Base-by-base conservation (phyloP, 2,329 filamentous ascomycete species). In the Annulohypoxylon truncatum region DNA sequence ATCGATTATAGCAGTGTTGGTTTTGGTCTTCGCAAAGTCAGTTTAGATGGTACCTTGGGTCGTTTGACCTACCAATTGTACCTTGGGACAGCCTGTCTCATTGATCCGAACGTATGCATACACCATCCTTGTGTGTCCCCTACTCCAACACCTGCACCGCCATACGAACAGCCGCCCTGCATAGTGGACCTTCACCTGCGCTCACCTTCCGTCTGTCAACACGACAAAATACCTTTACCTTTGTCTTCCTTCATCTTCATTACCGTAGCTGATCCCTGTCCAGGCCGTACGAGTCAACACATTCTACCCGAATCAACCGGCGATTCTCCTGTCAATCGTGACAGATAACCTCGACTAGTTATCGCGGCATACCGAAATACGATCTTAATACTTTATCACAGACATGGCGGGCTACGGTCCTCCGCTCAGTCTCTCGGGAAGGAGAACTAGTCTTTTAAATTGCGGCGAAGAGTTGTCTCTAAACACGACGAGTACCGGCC, bases 351-450 rank as follows among this genome's bases (percentile, higher is more conserved):
- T 24, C 29, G n/a, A 35, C 22, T 15, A 46, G 35, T 28, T n/a
- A 28, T 60, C 48, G 33, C 56, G 35, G n/a, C 54, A 51, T 29
- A 22, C 18, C 35, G 24, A 65, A 50, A 63, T 63, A 72, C 60
- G 48, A 66, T 58, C 31, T 20, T 20, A 15, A 40, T 56, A 59
- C 35, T 47, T 54, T 52, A 20, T 33, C 31, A 20, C 31, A 20
- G 57, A 61, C 26, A 84, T 84, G 82, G 76, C 79, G 61, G 77
- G 78, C 44, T 84, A 83, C 68, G 76, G 78, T 54, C 81, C 82
- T 73, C 84, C 87, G 33, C 79, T 87, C 69, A 87, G 87, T 77
- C 86, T 90, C 72, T 88, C 87, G 7, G 87, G 88, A 74, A 81
- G 88, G 73, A 82, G 88, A 77, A 86, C 86, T 64, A 89, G 86